Evolutionary conservation across 208 protist genomes (phyloP), one percentile per base, ranked within the genome.

Genomic region (Leishmania tropica): DNA sequence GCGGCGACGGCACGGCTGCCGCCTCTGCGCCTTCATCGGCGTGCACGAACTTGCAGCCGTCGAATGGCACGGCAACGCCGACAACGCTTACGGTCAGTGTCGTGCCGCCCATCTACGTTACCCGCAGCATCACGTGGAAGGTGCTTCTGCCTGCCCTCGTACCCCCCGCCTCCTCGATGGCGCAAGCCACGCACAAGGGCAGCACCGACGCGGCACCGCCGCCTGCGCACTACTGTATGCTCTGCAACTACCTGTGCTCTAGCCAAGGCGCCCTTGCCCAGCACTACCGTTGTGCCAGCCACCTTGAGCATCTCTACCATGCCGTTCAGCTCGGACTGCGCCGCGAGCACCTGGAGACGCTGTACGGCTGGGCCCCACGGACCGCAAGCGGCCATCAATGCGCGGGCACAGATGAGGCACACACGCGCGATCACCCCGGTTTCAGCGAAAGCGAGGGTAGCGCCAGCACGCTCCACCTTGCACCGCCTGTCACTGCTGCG

Each of bases 91-190:
- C 72, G 75, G 47, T 93, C 73, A 92, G 88, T 74, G 75, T 95
- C 47, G 53, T 90, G 10, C 84, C 80, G 8, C 88, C 88, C 4
- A 77, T 95, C 19, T 83, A 87, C 70, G 84, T 90, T 19, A 91
- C 92, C 31, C 83, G 85, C 73, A 86, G 88, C 48, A 81, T 95
- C 31, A 85, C 84, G 47, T 95, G 92, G 92, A 87, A 88, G 64
- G 92, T 92, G 37, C 71, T 84, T 13, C 80, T 95, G 54, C 89
- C 89, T 1, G 78, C 86, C 51, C 35, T 56, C 53, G 15, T 28
- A 24, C 54, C 60, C 78, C 5, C 48, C 47, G 48, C 79, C 51
- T 37, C 71, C 54, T 78, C 51, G 8, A 47, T 37, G 77, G 67
- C 56, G 31, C 40, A 76, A 3, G 42, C 75, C 35, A 35, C 24